These are phyloP conservation scores for Anthracocystis panici-leucophaei DNA, from an alignment of 1,284 basidiomycete species.

Conservation along the genomic window DNA sequence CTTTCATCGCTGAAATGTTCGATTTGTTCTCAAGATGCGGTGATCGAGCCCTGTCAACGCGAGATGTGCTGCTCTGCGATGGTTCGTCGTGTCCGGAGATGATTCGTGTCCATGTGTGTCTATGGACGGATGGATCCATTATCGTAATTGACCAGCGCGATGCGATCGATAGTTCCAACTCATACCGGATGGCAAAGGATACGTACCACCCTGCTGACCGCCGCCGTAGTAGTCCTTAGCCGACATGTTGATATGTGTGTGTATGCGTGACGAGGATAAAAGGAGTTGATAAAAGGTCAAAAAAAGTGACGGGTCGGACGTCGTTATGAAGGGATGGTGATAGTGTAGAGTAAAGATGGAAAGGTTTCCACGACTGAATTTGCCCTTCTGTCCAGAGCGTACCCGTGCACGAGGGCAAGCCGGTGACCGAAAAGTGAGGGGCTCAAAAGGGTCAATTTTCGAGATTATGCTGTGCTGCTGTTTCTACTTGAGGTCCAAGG, in stretches of 20 bases:
- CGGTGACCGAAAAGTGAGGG: too few relatives aligned
- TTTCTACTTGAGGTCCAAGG: too few relatives aligned
- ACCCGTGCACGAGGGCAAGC: too few relatives aligned
- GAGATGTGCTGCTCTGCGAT: background rate
- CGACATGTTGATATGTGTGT: slow-evolving; percentile 35
- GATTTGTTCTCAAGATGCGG: too few relatives aligned
- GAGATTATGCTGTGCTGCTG: too few relatives aligned
- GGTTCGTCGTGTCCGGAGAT: background rate
- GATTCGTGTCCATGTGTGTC: background rate
- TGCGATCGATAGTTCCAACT: slow-evolving; percentile 6
- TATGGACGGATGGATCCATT: slow-evolving; percentile 5
- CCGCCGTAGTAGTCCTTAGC: slow-evolving; percentile 59
- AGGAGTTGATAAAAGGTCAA: background rate
- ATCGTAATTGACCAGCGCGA: background rate
- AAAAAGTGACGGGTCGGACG: background rate
- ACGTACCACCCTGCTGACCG: slow-evolving; percentile 42
- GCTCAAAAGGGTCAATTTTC: too few relatives aligned
- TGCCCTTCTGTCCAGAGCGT: too few relatives aligned
- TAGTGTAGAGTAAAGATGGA: slow-evolving; percentile 7
- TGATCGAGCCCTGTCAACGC: background rate
- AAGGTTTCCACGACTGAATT: background rate
- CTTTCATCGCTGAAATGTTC: too few relatives aligned
- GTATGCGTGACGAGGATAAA: background rate
- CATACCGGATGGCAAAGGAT: slow-evolving; percentile 7
- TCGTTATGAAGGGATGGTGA: slow-evolving; percentile 8